Evolutionary conservation across 1,284 basidiomycete species (phyloP), one percentile per base, ranked within the genome.

Genomic region (Trichosporon asahii): DNA sequence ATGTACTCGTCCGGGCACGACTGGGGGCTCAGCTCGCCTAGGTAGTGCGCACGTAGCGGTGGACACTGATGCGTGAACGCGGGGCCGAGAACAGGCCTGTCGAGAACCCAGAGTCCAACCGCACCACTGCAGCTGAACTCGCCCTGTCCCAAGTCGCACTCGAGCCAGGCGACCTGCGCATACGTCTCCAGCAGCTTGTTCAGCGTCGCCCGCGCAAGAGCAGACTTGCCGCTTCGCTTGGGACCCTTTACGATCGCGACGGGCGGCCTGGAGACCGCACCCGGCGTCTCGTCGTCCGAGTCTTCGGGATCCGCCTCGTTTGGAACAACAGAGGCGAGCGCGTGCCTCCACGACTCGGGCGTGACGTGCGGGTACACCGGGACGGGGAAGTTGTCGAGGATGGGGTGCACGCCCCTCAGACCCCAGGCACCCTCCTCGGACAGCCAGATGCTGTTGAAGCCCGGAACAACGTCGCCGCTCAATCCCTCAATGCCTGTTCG

Each of bases 141-240:
- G 8, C 93, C 91, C 83, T 99, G 96, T 11, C 96, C 96, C 2
- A 94, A 77, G 83, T 98, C 96, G 69, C 92, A 92, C 79, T 98
- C 95, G 6, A 99, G 87, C 80, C 89, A 97, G 0, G 94, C 94
- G 2, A 98, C 93, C 21, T 86, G 86, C 25, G 85, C 86, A 80
- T 89, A 91, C 85, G 84, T 84, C 29, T 80, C 83, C 12, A 92
- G 81, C 23, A 98, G 84, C 6, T 85, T 84, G 77, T 98, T 96
- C n/a, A 92, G 79, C 2, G 93, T 78, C 4, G 89, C 88, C 64
- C 91, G 86, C 0, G 91, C 88, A 74, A 98, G 90, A 0, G 93
- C 92, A 72, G 93, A 96, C 83, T 99, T 98, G 0, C 96, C 95
- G 9, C 89, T 87, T 67, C 92, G 90, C 81, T 93, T 96, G 0